phyloP scores from a whole-genome alignment of 192 early-diverging fungal genomes.

The Coemansia sp. region DNA sequence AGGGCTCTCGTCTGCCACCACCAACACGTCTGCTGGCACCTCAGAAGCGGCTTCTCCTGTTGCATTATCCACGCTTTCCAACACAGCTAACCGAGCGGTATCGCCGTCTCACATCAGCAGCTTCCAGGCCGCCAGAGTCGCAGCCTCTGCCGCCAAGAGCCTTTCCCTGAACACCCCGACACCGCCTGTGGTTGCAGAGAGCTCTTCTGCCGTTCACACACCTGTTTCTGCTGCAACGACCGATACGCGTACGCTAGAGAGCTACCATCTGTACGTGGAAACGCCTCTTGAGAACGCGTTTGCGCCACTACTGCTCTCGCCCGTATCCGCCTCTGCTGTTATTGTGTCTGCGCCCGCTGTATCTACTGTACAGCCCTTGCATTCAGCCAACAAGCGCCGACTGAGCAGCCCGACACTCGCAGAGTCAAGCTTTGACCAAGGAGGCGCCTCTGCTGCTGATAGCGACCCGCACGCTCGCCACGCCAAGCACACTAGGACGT shows the following conservation, averaged over 20 bases:
- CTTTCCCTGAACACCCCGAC: constrained; percentile 19
- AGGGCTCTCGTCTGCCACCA: background rate
- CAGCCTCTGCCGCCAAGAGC: constrained; percentile 33
- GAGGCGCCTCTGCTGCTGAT: background rate
- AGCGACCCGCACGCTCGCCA: constrained; percentile 9
- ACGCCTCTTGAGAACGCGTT: constrained; percentile 39
- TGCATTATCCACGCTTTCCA: constrained; percentile 16
- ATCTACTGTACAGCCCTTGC: background rate
- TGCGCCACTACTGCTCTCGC: constrained; percentile 13
- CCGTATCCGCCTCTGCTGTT: background rate
- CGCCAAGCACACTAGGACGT: constrained; percentile 32
- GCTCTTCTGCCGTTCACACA: background rate
- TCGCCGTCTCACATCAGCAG: constrained; percentile 33
- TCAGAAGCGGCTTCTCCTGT: constrained; percentile 6
- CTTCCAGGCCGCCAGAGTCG: constrained; percentile 40
- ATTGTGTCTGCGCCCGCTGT: background rate
- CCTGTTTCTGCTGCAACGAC: constrained; percentile 5
- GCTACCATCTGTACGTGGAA: constrained; percentile 50
- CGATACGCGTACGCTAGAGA: constrained; percentile 28
- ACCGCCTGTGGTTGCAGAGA: background rate
- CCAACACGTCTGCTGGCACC: background rate
- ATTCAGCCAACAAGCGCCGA: constrained; percentile 37
- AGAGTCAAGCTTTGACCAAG: background rate
- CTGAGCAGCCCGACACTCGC: constrained; percentile 36
- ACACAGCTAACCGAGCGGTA: constrained; percentile 29